These are phyloP conservation scores for Calocybe indica DNA, from an alignment of 768 basidiomycete genomes.

Conservation along the genomic window DNA sequence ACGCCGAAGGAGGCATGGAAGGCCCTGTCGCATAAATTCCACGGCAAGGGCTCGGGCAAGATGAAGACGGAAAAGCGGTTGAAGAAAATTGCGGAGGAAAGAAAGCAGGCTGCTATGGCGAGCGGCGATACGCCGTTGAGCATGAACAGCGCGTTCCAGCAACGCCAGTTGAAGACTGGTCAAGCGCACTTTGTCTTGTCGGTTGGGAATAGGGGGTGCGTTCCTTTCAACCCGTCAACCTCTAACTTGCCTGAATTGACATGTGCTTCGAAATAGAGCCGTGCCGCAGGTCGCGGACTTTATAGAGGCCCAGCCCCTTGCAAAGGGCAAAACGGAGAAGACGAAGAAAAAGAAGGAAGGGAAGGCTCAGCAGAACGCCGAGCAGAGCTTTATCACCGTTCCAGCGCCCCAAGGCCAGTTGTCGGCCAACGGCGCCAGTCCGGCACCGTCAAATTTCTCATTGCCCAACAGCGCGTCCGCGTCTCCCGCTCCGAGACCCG, in stretches of 20 bases:
- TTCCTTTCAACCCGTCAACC: constrained; percentile 3
- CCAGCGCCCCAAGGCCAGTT: constrained; percentile 37
- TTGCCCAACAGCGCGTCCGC: constrained; percentile 30
- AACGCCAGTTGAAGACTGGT: constrained; percentile 88
- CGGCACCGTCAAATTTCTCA: constrained; percentile 32
- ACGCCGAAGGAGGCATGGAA: constrained; percentile 99
- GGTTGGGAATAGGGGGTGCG: constrained; percentile 88
- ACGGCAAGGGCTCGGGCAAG: constrained; percentile 94
- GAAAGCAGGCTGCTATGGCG: constrained; percentile 89
- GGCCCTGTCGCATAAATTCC: constrained; percentile 95
- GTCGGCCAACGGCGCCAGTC: constrained; percentile 39
- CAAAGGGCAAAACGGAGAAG: constrained; percentile 82
- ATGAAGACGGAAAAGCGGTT: constrained; percentile 96
- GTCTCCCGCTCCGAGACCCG: constrained; percentile 65
- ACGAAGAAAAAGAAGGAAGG: constrained; percentile 76
- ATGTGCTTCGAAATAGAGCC: constrained; percentile 41
- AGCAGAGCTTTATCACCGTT: constrained; percentile 65
- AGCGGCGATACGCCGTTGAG: constrained; percentile 94
- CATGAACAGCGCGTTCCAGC: constrained; percentile 92
- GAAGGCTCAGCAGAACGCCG: constrained; percentile 42
- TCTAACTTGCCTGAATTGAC: constrained; percentile 7
- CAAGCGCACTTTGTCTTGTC: constrained; percentile 96
- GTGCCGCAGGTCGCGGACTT: constrained; percentile 84
- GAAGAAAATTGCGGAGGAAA: constrained; percentile 97
- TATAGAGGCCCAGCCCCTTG: constrained; percentile 72